phyloP scores from a whole-genome alignment of 2,329 filamentous ascomycete genomes.

The Colletotrichum ledebouriae region DNA sequence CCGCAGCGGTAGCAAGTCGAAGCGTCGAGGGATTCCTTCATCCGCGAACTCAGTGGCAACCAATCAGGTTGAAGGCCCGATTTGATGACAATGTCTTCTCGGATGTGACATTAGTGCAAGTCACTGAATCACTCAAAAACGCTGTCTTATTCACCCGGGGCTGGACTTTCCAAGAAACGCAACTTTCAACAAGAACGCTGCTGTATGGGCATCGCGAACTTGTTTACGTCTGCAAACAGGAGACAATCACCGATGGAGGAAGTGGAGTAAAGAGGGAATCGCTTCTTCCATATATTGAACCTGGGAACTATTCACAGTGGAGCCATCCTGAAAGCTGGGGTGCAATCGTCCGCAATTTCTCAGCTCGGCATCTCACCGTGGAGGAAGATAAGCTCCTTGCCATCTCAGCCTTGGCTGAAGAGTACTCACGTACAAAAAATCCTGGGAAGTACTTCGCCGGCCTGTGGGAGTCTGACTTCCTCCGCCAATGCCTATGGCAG shows the following conservation, averaged over 20 bases:
- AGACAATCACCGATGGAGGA: background rate
- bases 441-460: background rate
- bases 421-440: background rate
- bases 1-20: background rate
- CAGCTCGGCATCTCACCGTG: background rate
- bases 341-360: background rate
- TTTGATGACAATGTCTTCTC: slow-evolving; percentile 16
- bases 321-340: background rate
- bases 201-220: background rate
- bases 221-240: background rate
- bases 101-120: background rate
- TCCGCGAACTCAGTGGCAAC: background rate
- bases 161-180: slow-evolving; percentile 10
- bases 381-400: slow-evolving; percentile 3
- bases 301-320: background rate
- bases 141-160: background rate
- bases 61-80: background rate
- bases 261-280: background rate
- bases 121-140: background rate
- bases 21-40: background rate
- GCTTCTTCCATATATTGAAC: background rate
- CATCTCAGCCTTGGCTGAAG: background rate
- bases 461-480: background rate
- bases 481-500: background rate
- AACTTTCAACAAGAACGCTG: background rate